Evolutionary conservation across 2,329 filamentous ascomycete genomes (phyloP), one percentile per base, ranked within the genome.

Genomic region (Monosporascus sp.): DNA sequence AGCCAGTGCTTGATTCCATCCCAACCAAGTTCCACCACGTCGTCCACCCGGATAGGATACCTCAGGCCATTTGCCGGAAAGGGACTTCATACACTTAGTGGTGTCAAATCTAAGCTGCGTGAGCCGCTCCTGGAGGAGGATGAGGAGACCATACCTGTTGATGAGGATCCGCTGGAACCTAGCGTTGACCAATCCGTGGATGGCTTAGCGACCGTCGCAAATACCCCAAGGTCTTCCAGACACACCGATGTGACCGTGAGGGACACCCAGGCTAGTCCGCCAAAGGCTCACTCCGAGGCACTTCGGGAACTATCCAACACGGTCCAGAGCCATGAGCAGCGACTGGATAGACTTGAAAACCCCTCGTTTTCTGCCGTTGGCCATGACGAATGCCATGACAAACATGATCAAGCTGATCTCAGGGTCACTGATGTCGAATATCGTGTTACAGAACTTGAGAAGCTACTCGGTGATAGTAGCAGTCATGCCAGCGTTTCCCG

Each of bases 361-460:
- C 75, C 80, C 1, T 90, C 87, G 0, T 89, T 90, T 62, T 82
- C 83, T 24, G 77, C 81, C 44, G 76, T 78, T 18, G 78, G 79
- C n/a, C 79, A 87, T 48, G 87, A 90, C 22, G 85, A 88, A 38
- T 81, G 88, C 48, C 74, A 84, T 18, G 86, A 89, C 20, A 83
- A 80, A 51, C 79, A 88, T 60, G 87, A 90, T 36, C 72, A 82
- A 48, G 67, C 82, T 45, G 88, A 91, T 58, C 76, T 84, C 8
- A 81, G 87, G 22, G 74, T 91, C 7, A 79, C 83, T 1, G 87
- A 91, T 38, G 73, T 91, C 7, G 88, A 91, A 66, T 78, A 77
- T 27, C 77, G 81, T 37, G 71, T 86, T 5, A 79, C 82, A 22
- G 82, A 86, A 60, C 70, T 84, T 1, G 81, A 85, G 64, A 82